Percentiles rank a stretch among this genome's conserved stretches.
Conservation (phyloP, 768 basidiomycete species). For the Pilatotrama ljubarskyi region DNA sequence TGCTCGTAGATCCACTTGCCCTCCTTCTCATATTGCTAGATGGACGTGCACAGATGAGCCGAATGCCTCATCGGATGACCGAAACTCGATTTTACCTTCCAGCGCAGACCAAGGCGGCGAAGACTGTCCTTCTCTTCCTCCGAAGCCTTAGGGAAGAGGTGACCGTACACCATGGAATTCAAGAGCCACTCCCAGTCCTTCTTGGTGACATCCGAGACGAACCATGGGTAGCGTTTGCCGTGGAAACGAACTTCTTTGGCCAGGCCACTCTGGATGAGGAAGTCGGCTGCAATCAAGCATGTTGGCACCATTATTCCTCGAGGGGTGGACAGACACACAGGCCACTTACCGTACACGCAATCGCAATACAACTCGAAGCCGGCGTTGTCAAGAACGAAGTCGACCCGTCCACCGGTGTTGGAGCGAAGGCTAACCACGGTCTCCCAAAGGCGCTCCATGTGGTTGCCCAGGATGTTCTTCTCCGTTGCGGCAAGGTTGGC, state of each 20-base stretch:
- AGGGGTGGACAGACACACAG: not conserved
- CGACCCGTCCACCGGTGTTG: constrained; percentile 36
- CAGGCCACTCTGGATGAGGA: constrained; percentile 86
- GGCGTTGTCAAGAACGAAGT: constrained; percentile 85
- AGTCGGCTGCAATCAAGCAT: constrained; percentile 65
- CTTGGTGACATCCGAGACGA: constrained; percentile 89
- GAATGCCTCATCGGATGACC: not conserved
- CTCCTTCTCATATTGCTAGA: constrained; percentile 88
- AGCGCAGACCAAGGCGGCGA: constrained; percentile 74
- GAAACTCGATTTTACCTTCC: constrained; percentile 67
- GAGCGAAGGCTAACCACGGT: constrained; percentile 58
- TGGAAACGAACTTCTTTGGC: constrained; percentile 89
- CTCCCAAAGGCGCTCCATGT: constrained; percentile 72
- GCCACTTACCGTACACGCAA: constrained; percentile 71
- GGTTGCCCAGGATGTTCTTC: constrained; percentile 93
- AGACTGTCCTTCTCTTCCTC: constrained; percentile 83
- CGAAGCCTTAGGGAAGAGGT: constrained; percentile 82
- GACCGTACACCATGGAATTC: constrained; percentile 87
- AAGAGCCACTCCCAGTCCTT: constrained; percentile 94
- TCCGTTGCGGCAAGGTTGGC: constrained; percentile 93
- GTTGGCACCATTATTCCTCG: not conserved
- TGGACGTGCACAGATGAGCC: not conserved
- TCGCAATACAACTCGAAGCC: constrained; percentile 89
- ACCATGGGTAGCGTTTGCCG: constrained; percentile 95
- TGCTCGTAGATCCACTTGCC: constrained; percentile 95